Evolutionary conservation across 2,329 filamentous ascomycete species (phyloP), one percentile per base, ranked within the genome.

Genomic region (Rutstroemia sp.): DNA sequence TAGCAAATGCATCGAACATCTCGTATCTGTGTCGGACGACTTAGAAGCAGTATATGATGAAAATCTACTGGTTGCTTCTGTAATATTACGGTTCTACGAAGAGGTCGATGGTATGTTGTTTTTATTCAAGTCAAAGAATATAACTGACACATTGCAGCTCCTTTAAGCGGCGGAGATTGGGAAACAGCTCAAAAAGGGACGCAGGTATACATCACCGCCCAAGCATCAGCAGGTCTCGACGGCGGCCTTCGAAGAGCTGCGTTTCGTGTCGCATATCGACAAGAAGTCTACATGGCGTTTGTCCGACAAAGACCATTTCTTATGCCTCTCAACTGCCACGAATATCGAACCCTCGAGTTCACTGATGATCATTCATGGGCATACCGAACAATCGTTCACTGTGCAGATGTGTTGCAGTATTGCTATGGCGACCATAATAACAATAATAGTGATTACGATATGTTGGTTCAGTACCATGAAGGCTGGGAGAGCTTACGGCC

Each of bases 211-310:
- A 61, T 65, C 10, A 60, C 62, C n/a, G 63, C 63, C 10, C 63
- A 65, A 54, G 69, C 66, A 30, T 67, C 68, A 10, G 61, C 69
- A 1, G 62, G 61, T 10, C 62, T 60, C 40, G 62, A 67, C 16
- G 67, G 68, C 5, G 69, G 72, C 0, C 68, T 76, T n/a, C 71
- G 72, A 1, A 71, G 73, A 52, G 73, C 73, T 6, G 70, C 72
- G 0, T 75, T 73, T 60, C 77, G 76, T 71, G 71, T 78, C 4
- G 75, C 76, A 7, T 67, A 77, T 27, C 70, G 77, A 12, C 76
- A 78, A 63, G 76, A 78, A 61, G 70, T 78, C 6, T 75, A 77
- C 57, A 72, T 76, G 21, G 74, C 74, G 0, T 69, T 76, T 48
- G 68, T 71, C 9, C 71, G 71, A 58, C 73, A 73, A 38, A 69